Evolutionary conservation across 139 green algal species (phyloP).

Genomic region (Marvania coccoides): DNA sequence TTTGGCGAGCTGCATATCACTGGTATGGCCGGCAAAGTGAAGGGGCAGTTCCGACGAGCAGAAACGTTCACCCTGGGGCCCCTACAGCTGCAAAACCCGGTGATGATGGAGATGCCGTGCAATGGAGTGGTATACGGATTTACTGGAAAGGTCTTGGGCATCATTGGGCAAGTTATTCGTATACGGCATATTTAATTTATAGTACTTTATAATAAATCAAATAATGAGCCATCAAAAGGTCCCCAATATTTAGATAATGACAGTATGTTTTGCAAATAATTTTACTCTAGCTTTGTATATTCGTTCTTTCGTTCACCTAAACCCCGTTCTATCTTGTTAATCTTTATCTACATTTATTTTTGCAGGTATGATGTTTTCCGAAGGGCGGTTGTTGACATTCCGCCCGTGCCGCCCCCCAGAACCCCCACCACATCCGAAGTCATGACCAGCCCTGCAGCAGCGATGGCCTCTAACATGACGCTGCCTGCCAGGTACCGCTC

Average conservation of each 20-base stretch:
- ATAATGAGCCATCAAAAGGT: no score
- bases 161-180: constrained; percentile 26
- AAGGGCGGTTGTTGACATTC: constrained; percentile 29
- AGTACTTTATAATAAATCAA: background rate
- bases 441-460: constrained; percentile 12
- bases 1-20: constrained; percentile 31
- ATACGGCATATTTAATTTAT: background rate
- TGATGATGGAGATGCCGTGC: constrained; percentile 29
- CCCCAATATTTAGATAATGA: no score
- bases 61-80: constrained; percentile 17
- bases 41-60: constrained; percentile 11
- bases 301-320: no score
- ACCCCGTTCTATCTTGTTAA: background rate
- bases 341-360: background rate
- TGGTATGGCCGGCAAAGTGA: constrained; percentile 20
- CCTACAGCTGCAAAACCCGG: constrained; percentile 6
- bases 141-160: constrained; percentile 27
- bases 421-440: background rate
- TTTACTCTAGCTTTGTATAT: no score
- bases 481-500: background rate
- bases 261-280: no score
- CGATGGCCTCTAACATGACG: background rate
- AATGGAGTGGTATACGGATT: constrained; percentile 18
- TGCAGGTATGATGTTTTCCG: constrained; percentile 33
- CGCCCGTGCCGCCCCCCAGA: background rate